phyloP scores from a whole-genome alignment of 371 early-diverging fungal species.

The Rozella allomycis region DNA sequence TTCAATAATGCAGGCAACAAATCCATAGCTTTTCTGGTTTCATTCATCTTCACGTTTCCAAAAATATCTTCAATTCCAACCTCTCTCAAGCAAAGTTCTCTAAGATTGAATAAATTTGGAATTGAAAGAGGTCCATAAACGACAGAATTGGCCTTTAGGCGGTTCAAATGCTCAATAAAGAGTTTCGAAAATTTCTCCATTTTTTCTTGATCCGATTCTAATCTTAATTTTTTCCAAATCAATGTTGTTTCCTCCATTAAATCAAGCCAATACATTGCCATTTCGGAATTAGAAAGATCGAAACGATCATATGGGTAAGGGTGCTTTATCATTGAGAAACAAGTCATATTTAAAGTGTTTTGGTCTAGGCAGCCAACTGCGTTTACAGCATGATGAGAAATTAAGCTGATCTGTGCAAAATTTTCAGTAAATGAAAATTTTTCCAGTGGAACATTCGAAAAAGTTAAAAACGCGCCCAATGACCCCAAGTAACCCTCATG shows the following conservation, averaged over 20 bases:
- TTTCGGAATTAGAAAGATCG: constrained; percentile 18
- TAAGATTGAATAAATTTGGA: constrained; percentile 35
- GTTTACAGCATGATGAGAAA: constrained; percentile 5
- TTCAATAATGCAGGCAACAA: constrained; percentile 16
- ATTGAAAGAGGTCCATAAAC: constrained; percentile 41
- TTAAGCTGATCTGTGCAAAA: neutral
- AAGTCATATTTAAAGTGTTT: neutral
- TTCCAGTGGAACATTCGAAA: constrained; percentile 2
- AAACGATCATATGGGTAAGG: constrained; percentile 22
- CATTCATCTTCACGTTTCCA: constrained; percentile 29
- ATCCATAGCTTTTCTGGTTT: constrained; percentile 30
- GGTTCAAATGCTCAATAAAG: constrained; percentile 17
- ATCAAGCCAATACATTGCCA: constrained; percentile 40
- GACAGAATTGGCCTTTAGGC: constrained; percentile 27
- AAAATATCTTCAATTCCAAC: constrained; percentile 27
- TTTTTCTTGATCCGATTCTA: constrained; percentile 1
- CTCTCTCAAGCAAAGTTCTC: constrained; percentile 50
- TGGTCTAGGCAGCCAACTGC: constrained; percentile 36
- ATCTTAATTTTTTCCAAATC: constrained; percentile 8
- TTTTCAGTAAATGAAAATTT: constrained; percentile 1
- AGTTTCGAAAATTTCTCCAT: neutral
- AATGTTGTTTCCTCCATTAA: constrained; percentile 29
- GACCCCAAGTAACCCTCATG: constrained; percentile 94
- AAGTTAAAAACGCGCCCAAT: constrained; percentile 46
- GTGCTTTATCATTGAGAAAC: constrained; percentile 27